Base-by-base conservation (phyloP, 148 eudicot species). In the Vaccinium darrowii region DNA sequence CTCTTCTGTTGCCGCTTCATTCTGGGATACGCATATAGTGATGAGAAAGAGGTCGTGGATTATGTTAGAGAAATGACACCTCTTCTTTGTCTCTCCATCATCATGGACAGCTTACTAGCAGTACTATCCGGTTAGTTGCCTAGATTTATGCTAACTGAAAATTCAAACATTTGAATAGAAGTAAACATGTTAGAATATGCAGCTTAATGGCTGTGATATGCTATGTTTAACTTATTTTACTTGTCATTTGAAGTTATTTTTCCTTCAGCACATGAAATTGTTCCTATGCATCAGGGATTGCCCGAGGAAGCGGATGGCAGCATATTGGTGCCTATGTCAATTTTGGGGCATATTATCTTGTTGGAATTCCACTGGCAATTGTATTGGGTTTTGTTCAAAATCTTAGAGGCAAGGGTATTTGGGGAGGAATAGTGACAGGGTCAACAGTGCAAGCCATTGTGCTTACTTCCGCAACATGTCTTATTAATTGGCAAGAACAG, bases 271-370 rank as follows among this genome's bases (percentile, higher is more conserved):
- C 30, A 11, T 63, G 7, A 9, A 47, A 11, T 50, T 19, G 1
- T 18, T 23, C 1, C 81, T 51, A 58, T 63, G 54, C 9, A 58
- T 14, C 81, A 91, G 90, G 93, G 57, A 87, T 91, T 53, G 88
- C 87, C 18, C 88, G 91, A 87, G 93, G 93, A 63, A 78, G 85
- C 56, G 90, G 91, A 63, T 81, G 90, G 91, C 93, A 91, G 78
- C 87, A 84, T 8, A 11, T 89, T 0, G 91, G 91, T 43, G 91
- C 91, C 19, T 88, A 85, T 79, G 84, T 89, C 11, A 89, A 88
- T 78, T 72, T 91, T 30, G 91, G 89, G 49, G 86, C 92, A n/a
- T 90, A 83, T 78, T 91, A 91, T 80, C 54, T 88, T 5, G 87
- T 85, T 11, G 91, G 90, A 54, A 85, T 88, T 2, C 90, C 93